A percentile compares a stretch with the other conserved stretches of the same genome.
These are phyloP conservation scores for Euphorbia tirucalli DNA, from an alignment of 345 rosid genomes.

Conservation along the genomic window DNA sequence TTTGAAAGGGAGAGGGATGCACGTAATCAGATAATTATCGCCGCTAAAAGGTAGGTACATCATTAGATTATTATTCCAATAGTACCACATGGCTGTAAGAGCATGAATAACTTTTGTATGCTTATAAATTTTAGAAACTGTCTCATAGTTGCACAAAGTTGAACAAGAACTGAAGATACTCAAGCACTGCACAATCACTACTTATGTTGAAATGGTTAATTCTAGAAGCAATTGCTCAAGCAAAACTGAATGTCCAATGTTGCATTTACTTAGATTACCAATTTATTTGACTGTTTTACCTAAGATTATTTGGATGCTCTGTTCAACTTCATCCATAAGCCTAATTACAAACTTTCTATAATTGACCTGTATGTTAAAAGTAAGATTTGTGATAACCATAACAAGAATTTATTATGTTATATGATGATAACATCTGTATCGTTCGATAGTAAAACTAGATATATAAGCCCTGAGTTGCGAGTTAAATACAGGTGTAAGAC, in stretches of 20 bases:
- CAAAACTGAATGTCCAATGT: not conserved
- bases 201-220: no score
- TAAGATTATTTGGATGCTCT: not conserved
- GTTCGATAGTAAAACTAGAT: not conserved
- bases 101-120: not conserved
- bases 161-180: not conserved
- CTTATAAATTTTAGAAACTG: not conserved
- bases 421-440: no score
- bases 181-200: not conserved
- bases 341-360: not conserved
- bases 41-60: no score
- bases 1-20: no score
- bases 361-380: no score
- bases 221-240: not conserved
- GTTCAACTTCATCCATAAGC: not conserved
- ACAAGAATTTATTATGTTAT: no score
- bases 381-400: no score
- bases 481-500: not conserved
- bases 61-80: no score
- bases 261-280: not conserved
- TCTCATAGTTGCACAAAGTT: not conserved
- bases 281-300: not conserved
- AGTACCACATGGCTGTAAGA: not conserved
- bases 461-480: not conserved
- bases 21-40: no score